Conservation (phyloP, 2,329 filamentous ascomycete genomes). For the Sporothrix brasiliensis region DNA sequence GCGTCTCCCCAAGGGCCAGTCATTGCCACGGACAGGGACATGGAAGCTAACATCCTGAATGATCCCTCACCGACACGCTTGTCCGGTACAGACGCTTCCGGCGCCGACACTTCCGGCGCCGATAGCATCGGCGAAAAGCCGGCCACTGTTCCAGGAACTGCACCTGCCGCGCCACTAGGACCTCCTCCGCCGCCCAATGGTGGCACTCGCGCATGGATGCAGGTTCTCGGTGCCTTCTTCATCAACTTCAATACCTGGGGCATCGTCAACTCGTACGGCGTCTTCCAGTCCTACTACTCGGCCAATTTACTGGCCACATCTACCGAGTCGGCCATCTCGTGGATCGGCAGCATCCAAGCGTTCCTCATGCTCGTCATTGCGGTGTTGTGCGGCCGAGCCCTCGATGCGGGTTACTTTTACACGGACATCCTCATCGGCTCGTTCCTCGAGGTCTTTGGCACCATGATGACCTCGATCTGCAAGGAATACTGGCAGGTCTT, state of each 20-base stretch:
- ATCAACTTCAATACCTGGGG: conserved; percentile 34
- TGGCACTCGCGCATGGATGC: conserved; percentile 31
- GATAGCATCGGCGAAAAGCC: conserved; percentile 22
- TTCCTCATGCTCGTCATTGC: conserved; percentile 51
- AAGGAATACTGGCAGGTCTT: conserved; percentile 54
- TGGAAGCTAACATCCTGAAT: neutral
- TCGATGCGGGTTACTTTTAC: conserved; percentile 52
- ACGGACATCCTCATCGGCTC: conserved; percentile 48
- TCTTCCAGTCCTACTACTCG: conserved; percentile 31
- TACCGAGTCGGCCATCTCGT: conserved; percentile 44
- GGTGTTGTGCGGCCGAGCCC: conserved; percentile 50
- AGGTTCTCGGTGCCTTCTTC: conserved; percentile 33
- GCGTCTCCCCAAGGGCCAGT: conserved; percentile 24
- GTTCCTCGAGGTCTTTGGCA: conserved; percentile 50
- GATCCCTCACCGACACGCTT: neutral
- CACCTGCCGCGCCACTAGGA: neutral
- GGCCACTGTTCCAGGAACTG: neutral
- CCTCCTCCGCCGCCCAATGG: conserved; percentile 31
- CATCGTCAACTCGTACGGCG: conserved; percentile 28
- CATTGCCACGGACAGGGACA: conserved; percentile 1
- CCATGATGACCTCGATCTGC: conserved; percentile 48
- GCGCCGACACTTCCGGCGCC: neutral
- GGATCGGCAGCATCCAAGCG: conserved; percentile 53
- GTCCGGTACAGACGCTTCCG: neutral
- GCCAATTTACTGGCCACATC: conserved; percentile 24